These are phyloP conservation scores for Bondarzewia mesenterica DNA, from an alignment of 1,284 basidiomycete species.

Conservation along the genomic window DNA sequence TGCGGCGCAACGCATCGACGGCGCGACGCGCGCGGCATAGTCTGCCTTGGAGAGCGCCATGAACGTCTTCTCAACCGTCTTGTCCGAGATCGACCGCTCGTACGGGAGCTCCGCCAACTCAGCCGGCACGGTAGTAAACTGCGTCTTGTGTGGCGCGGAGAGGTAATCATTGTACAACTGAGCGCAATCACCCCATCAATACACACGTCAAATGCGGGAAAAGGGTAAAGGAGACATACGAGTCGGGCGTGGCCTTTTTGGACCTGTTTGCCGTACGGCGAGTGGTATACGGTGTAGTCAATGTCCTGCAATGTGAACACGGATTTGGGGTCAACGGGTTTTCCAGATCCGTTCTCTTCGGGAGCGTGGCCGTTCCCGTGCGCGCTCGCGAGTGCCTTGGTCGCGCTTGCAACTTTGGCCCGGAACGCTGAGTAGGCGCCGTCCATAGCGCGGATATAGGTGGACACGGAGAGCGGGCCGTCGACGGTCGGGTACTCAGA, in stretches of 20 bases:
- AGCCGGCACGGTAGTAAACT: slow-evolving; percentile 73
- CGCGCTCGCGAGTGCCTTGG: slow-evolving; percentile 10
- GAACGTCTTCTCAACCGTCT: slow-evolving; percentile 93
- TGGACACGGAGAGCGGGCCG: slow-evolving; percentile 92
- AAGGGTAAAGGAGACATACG: slow-evolving; percentile 4
- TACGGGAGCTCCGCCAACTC: slow-evolving; percentile 60
- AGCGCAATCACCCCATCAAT: not conserved
- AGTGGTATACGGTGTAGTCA: slow-evolving; percentile 15
- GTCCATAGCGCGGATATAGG: slow-evolving; percentile 93
- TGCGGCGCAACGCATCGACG: slow-evolving; percentile 76
- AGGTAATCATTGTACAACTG: slow-evolving; percentile 86
- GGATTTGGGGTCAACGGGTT: slow-evolving; percentile 12
- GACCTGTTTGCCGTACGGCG: slow-evolving; percentile 15
- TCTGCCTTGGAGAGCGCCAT: slow-evolving; percentile 63
- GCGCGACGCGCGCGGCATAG: slow-evolving; percentile 68
- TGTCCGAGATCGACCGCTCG: slow-evolving; percentile 80
- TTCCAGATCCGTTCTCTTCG: slow-evolving; percentile 11
- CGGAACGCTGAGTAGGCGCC: slow-evolving; percentile 84
- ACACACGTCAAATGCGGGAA: not conserved
- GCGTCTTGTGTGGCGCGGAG: slow-evolving; percentile 62
- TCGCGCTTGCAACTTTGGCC: slow-evolving; percentile 52
- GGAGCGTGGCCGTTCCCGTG: slow-evolving; percentile 3
- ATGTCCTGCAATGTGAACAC: slow-evolving; percentile 14
- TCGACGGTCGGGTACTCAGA: slow-evolving; percentile 97
- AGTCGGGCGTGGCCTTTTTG: slow-evolving; percentile 15